Evolutionary conservation across 31 red algal species (phyloP).

Genomic region (Porphyra umbilicalis): DNA sequence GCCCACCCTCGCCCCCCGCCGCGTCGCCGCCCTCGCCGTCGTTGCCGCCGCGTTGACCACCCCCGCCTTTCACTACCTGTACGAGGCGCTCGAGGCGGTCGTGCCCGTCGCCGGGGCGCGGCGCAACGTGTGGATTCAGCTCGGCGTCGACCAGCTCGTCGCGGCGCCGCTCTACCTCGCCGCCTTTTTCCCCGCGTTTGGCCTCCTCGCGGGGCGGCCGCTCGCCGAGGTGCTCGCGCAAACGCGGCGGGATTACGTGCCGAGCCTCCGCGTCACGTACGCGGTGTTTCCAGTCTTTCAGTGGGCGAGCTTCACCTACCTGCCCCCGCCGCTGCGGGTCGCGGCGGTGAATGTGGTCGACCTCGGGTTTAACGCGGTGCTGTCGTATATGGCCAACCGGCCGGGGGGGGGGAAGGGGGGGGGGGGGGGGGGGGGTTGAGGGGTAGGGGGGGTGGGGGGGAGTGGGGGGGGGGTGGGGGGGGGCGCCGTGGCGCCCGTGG

Average conservation of each 20-base stretch:
- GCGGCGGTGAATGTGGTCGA: slow-evolving; percentile 38
- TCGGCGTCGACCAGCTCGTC: slow-evolving; percentile 29
- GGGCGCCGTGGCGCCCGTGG: neutral
- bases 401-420: neutral
- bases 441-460: neutral
- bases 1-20: neutral
- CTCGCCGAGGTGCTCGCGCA: neutral
- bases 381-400: slow-evolving; percentile 20
- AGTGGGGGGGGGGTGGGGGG: neutral
- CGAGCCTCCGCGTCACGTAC: slow-evolving; percentile 34
- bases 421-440: neutral
- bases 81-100: slow-evolving; percentile 14
- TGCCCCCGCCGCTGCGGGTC: slow-evolving; percentile 26
- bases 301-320: slow-evolving; percentile 22
- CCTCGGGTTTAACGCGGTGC: slow-evolving; percentile 23
- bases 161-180: slow-evolving; percentile 34
- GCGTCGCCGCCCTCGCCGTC: slow-evolving; percentile 21
- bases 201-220: slow-evolving; percentile 1
- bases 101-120: slow-evolving; percentile 8
- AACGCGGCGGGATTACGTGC: slow-evolving; percentile 13
- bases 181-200: slow-evolving; percentile 14
- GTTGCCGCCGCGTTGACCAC: slow-evolving; percentile 18
- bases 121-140: slow-evolving; percentile 25
- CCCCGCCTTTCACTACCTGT: slow-evolving; percentile 38
- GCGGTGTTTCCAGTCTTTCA: slow-evolving; percentile 44